Evolutionary conservation across 2,329 filamentous ascomycete genomes (phyloP).

Genomic region (Colletotrichum spinosum): DNA sequence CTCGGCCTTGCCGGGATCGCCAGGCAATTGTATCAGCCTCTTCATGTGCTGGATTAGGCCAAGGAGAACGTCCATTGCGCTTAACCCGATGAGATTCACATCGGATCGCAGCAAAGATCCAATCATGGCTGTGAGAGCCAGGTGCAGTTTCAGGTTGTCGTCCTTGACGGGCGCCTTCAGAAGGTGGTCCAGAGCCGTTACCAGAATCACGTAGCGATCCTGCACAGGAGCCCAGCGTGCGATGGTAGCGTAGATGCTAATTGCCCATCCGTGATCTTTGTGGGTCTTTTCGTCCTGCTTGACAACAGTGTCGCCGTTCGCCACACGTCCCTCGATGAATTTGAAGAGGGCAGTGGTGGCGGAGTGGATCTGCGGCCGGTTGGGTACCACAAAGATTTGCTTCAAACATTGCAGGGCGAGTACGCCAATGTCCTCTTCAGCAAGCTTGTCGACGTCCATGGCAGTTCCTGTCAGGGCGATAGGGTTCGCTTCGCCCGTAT

Average conservation of each 20-base stretch:
- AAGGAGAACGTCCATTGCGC: constrained; percentile 93
- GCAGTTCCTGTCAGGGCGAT: constrained; percentile 83
- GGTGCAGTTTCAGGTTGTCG: constrained; percentile 77
- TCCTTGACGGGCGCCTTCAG: constrained; percentile 76
- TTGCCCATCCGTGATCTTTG: constrained; percentile 78
- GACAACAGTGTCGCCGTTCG: constrained; percentile 65
- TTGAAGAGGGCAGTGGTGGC: constrained; percentile 80
- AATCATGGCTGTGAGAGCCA: constrained; percentile 81
- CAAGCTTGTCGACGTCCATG: constrained; percentile 87
- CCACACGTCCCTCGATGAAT: constrained; percentile 75
- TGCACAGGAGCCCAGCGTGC: constrained; percentile 93
- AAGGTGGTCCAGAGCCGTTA: constrained; percentile 83
- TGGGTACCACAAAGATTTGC: constrained; percentile 85
- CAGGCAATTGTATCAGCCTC: constrained; percentile 76
- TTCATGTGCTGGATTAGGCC: constrained; percentile 88
- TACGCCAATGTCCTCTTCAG: constrained; percentile 88
- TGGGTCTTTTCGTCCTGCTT: constrained; percentile 55
- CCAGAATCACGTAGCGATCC: constrained; percentile 90
- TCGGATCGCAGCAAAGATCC: constrained; percentile 86
- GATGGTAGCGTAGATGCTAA: constrained; percentile 82
- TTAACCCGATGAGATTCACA: constrained; percentile 93
- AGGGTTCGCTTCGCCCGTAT: constrained; percentile 74
- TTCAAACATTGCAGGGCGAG: constrained; percentile 88
- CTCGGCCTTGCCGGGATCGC: constrained; percentile 49
- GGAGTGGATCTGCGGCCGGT: constrained; percentile 81